These are phyloP conservation scores for Bacterosira constricta DNA, from an alignment of 108 stramenopile species.

Conservation along the genomic window DNA sequence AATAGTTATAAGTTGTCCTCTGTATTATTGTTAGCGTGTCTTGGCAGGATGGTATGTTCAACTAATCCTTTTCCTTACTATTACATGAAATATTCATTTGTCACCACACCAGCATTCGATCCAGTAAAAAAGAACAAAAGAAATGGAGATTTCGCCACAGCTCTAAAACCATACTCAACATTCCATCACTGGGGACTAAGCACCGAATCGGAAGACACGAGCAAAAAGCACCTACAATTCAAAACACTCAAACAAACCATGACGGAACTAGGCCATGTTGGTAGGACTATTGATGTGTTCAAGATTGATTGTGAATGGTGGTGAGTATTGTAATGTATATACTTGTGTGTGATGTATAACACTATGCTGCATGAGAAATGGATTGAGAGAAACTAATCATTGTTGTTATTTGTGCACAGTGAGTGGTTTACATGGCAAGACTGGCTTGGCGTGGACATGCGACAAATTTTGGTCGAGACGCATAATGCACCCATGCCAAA, in stretches of 20 bases:
- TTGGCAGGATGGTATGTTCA: neutral
- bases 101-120: conserved; percentile 58
- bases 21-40: neutral
- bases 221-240: conserved; percentile 1
- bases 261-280: conserved; percentile 55
- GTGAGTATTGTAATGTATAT: no score
- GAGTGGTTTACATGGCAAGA: conserved; percentile 45
- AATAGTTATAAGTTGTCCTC: no score
- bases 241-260: conserved; percentile 52
- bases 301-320: conserved; percentile 54
- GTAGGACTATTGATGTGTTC: conserved; percentile 63
- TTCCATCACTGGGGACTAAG: conserved; percentile 48
- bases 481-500: conserved; percentile 49
- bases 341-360: no score
- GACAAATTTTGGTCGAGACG: conserved; percentile 48
- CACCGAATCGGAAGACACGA: conserved; percentile 9
- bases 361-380: no score
- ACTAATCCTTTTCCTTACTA: neutral
- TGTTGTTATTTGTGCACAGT: no score
- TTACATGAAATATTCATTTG: no score
- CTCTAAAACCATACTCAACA: conserved; percentile 20
- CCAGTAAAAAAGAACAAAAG: conserved; percentile 27
- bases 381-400: no score
- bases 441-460: conserved; percentile 37
- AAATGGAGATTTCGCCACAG: conserved; percentile 36